Conservation (phyloP, 495 filamentous ascomycete species). For the Aspergillus nanangensis region DNA sequence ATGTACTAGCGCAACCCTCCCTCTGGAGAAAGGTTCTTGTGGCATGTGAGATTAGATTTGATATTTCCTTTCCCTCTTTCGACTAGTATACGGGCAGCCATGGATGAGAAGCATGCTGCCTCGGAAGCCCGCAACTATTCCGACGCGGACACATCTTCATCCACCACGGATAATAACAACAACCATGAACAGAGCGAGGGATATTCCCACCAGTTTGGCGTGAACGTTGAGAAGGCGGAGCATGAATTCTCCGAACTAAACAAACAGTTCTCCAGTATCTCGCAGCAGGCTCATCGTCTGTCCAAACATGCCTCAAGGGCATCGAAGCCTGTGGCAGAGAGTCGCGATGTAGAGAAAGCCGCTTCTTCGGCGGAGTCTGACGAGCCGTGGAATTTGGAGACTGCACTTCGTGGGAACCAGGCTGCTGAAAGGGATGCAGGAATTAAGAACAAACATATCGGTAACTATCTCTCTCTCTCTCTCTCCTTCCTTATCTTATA, state of each 20-base stretch:
- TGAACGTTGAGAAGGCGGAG: slow-evolving; percentile 70
- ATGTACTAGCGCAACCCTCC: no score
- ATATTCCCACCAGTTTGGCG: slow-evolving; percentile 38
- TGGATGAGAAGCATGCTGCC: slow-evolving; percentile 17
- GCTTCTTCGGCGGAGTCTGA: slow-evolving; percentile 40
- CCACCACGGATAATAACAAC: slow-evolving; percentile 5
- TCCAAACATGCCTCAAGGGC: slow-evolving; percentile 33
- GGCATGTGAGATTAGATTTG: background rate
- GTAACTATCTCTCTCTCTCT: slow-evolving; percentile 21
- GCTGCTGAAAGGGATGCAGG: slow-evolving; percentile 68
- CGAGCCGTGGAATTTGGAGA: slow-evolving; percentile 68
- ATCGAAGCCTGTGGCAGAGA: slow-evolving; percentile 32
- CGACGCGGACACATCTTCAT: slow-evolving; percentile 18
- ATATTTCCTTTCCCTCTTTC: background rate
- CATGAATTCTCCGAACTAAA: slow-evolving; percentile 73
- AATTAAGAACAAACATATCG: slow-evolving; percentile 73
- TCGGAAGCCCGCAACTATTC: slow-evolving; percentile 16
- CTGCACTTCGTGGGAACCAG: slow-evolving; percentile 61
- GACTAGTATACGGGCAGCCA: background rate
- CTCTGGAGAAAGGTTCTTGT: background rate
- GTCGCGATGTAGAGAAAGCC: slow-evolving; percentile 47
- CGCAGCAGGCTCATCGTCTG: slow-evolving; percentile 46
- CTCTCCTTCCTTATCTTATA: no score
- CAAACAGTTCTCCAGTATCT: slow-evolving; percentile 64
- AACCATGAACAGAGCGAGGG: slow-evolving; percentile 31